Evolutionary conservation across 495 filamentous ascomycete species (phyloP).

Genomic region (Aspergillus taichungensis): DNA sequence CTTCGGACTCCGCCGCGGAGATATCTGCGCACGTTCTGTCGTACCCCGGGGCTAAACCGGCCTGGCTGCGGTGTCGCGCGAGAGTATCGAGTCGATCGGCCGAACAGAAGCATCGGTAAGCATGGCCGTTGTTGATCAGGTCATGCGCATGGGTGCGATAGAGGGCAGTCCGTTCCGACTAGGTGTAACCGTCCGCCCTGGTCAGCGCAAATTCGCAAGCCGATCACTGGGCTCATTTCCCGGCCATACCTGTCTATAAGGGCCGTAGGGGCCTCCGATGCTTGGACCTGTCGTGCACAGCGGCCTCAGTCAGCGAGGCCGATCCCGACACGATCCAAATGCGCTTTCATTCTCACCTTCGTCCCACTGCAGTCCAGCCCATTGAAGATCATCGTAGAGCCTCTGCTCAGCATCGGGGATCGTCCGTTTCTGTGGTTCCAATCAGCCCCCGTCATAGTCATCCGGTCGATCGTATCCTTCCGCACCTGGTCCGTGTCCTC

Average conservation of each 20-base stretch:
- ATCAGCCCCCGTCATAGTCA: constrained; percentile 20
- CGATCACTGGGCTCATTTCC: background rate
- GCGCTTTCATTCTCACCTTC: constrained; percentile 49
- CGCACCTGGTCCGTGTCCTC: constrained; percentile 93
- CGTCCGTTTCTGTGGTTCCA: constrained; percentile 54
- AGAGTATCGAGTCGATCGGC: constrained; percentile 57
- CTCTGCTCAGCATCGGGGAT: constrained; percentile 68
- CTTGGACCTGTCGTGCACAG: constrained; percentile 52
- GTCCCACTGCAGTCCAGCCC: constrained; percentile 90
- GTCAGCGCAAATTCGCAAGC: constrained; percentile 3
- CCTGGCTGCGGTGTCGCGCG: constrained; percentile 47
- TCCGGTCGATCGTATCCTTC: background rate
- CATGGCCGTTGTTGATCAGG: constrained; percentile 61
- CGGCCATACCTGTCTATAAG: constrained; percentile 68
- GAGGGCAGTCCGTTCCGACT: constrained; percentile 74
- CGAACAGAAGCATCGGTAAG: constrained; percentile 91
- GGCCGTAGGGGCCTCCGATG: constrained; percentile 68
- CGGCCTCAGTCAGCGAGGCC: constrained; percentile 1
- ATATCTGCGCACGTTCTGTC: constrained; percentile 68
- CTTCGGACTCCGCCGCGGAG: constrained; percentile 55
- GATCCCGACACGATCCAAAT: background rate
- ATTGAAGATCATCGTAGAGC: constrained; percentile 69
- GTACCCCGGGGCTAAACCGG: constrained; percentile 59
- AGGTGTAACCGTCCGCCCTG: background rate
- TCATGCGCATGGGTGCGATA: constrained; percentile 64